Conservation (phyloP, 306 rosid species). For the Canavalia ensiformis region DNA sequence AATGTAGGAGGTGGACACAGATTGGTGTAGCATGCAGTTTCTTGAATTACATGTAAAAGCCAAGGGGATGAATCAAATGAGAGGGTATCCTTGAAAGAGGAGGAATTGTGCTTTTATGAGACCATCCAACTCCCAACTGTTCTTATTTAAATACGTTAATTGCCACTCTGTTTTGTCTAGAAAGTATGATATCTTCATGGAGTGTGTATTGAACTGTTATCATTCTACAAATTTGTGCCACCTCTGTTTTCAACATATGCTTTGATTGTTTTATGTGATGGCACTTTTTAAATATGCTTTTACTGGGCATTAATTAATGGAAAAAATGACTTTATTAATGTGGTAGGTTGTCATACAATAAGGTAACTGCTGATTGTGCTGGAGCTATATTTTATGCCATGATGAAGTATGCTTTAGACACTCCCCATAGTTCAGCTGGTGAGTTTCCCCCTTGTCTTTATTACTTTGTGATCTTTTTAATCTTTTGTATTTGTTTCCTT, state of each 20-base stretch:
- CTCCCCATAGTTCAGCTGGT: slow-evolving; percentile 74
- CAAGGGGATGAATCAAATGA: slow-evolving; percentile 20
- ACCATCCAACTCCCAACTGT: neutral
- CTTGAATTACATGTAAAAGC: slow-evolving; percentile 9
- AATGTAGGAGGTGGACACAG: neutral
- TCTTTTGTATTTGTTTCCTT: slow-evolving; percentile 14
- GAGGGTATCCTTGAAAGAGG: neutral
- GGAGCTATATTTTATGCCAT: slow-evolving; percentile 93
- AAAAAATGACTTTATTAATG: slow-evolving; percentile 26
- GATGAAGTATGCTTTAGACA: slow-evolving; percentile 75
- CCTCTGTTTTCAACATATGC: slow-evolving; percentile 27
- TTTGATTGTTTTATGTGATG: slow-evolving; percentile 36
- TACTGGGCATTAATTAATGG: slow-evolving; percentile 30
- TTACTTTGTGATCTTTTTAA: slow-evolving; percentile 7
- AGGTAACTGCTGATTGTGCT: slow-evolving; percentile 83
- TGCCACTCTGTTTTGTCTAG: slow-evolving; percentile 20
- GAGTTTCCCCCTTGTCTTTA: slow-evolving; percentile 44
- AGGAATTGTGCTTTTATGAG: slow-evolving; percentile 3
- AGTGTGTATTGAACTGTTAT: neutral
- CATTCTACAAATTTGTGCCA: slow-evolving; percentile 28
- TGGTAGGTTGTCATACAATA: slow-evolving; percentile 87
- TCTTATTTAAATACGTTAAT: slow-evolving; percentile 34
- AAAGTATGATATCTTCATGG: slow-evolving; percentile 13
- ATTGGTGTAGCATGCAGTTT: slow-evolving; percentile 21
- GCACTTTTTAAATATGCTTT: slow-evolving; percentile 31